Percentiles rank a stretch among this genome's conserved stretches.
These are phyloP conservation scores for Aspergillus cavernicola DNA, from an alignment of 495 filamentous ascomycete species.

Conservation along the genomic window DNA sequence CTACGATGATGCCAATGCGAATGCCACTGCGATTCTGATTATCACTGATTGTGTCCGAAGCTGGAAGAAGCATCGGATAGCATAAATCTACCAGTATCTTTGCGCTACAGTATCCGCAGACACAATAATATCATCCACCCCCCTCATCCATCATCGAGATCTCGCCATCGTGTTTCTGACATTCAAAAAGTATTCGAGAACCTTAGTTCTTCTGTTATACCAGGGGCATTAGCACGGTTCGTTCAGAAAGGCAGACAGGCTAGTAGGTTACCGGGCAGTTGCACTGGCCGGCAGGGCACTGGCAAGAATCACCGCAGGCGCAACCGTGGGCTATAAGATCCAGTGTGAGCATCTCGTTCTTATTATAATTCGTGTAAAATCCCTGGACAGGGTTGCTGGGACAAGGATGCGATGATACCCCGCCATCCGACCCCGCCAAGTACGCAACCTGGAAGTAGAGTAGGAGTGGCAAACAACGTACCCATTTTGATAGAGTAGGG, in stretches of 20 bases:
- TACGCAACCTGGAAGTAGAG: not conserved
- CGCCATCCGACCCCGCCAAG: constrained; percentile 12
- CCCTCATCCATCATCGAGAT: not conserved
- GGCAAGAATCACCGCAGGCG: constrained; percentile 45
- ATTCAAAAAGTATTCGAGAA: not conserved
- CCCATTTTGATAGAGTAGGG: constrained; percentile 13
- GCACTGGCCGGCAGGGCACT: constrained; percentile 45
- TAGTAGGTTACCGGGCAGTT: constrained; percentile 41
- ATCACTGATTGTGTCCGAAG: too few species aligned
- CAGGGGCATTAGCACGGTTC: not conserved
- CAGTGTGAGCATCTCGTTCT: constrained; percentile 16
- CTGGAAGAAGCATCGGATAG: not conserved
- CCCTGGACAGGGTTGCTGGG: not conserved
- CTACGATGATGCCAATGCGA: too few species aligned
- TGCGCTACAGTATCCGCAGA: not conserved
- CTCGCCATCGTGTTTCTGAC: not conserved
- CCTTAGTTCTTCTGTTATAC: constrained; percentile 3
- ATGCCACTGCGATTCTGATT: too few species aligned
- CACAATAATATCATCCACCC: not conserved
- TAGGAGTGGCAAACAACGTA: constrained; percentile 9
- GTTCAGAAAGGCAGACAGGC: not conserved
- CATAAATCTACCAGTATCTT: not conserved
- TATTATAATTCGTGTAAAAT: constrained; percentile 3
- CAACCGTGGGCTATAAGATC: constrained; percentile 35
- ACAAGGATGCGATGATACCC: constrained; percentile 10